These are phyloP conservation scores for Platanthera guangdongensis DNA, from an alignment of 106 monocot genomes.

Conservation along the genomic window DNA sequence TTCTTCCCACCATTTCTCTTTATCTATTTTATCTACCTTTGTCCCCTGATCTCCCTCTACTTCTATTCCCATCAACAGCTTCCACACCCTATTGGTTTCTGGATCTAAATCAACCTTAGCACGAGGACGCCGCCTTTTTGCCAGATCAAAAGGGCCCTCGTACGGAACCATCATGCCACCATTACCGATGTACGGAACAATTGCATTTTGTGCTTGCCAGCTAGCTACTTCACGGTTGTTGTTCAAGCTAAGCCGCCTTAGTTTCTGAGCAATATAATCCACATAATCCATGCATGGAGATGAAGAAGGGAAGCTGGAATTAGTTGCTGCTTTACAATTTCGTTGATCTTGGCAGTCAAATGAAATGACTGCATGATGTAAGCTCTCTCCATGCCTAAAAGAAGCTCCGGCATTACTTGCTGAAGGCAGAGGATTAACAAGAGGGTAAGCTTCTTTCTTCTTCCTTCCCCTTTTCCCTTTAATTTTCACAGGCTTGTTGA, in stretches of 20 bases:
- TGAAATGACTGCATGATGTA: conserved; percentile 1
- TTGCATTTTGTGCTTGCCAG: conserved; percentile 27
- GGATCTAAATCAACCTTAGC: conserved; percentile 69
- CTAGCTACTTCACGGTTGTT: not conserved
- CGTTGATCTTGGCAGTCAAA: conserved; percentile 5
- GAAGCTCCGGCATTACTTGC: not conserved
- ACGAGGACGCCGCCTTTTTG: conserved; percentile 39
- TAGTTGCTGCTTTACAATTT: conserved; percentile 7
- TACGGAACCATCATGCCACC: conserved; percentile 33
- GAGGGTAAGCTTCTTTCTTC: conserved; percentile 17
- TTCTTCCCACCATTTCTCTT: conserved; percentile 80
- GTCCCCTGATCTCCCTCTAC: conserved; percentile 15
- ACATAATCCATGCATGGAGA: conserved; percentile 14
- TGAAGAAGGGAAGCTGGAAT: not conserved
- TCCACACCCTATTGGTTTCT: conserved; percentile 73
- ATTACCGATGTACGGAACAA: conserved; percentile 39
- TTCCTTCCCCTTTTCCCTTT: conserved; percentile 9
- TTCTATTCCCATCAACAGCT: conserved; percentile 75
- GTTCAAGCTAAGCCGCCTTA: conserved; percentile 43
- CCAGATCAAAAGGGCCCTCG: conserved; percentile 10
- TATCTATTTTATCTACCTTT: conserved; percentile 49
- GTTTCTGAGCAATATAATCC: conserved; percentile 34
- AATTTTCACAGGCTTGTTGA: conserved; percentile 10
- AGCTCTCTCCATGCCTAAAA: not conserved
- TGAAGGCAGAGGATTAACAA: not conserved